These are phyloP conservation scores for Venturia pyrina DNA, from an alignment of 2,329 filamentous ascomycete genomes.

Conservation along the genomic window DNA sequence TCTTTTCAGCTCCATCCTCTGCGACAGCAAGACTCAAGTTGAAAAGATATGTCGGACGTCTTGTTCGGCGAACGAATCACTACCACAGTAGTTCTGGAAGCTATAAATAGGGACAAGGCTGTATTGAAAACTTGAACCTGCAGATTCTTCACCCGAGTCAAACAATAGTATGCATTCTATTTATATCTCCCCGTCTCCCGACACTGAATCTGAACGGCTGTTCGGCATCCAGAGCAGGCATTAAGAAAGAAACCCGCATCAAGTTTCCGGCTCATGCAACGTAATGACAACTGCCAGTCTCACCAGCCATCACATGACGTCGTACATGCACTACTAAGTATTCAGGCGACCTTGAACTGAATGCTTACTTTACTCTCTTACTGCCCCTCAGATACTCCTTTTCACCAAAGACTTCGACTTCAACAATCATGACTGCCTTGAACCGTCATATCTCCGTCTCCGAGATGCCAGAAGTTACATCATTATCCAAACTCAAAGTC, in stretches of 20 bases:
- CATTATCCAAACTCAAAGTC: conserved; percentile 36
- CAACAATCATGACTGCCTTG: not conserved
- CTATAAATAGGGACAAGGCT: not conserved
- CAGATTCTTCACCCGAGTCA: too few species aligned
- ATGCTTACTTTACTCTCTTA: not conserved
- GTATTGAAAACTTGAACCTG: not conserved
- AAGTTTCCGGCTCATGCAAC: not conserved
- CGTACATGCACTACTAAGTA: not conserved
- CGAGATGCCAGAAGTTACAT: not conserved
- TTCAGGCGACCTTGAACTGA: not conserved
- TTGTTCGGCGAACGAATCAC: too few species aligned
- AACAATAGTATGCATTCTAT: too few species aligned
- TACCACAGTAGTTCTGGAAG: too few species aligned
- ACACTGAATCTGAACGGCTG: not conserved
- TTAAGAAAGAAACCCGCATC: not conserved
- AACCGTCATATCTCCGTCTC: not conserved
- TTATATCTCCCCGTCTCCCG: too few species aligned
- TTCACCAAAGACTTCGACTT: not conserved
- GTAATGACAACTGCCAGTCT: not conserved
- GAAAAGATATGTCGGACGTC: too few species aligned
- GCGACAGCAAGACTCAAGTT: not conserved
- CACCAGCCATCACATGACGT: not conserved
- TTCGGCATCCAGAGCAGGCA: not conserved
- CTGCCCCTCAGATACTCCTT: not conserved
- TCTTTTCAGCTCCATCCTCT: not conserved